Conservation (phyloP, 257 asterid genomes). For the Craterostigma plantagineum region DNA sequence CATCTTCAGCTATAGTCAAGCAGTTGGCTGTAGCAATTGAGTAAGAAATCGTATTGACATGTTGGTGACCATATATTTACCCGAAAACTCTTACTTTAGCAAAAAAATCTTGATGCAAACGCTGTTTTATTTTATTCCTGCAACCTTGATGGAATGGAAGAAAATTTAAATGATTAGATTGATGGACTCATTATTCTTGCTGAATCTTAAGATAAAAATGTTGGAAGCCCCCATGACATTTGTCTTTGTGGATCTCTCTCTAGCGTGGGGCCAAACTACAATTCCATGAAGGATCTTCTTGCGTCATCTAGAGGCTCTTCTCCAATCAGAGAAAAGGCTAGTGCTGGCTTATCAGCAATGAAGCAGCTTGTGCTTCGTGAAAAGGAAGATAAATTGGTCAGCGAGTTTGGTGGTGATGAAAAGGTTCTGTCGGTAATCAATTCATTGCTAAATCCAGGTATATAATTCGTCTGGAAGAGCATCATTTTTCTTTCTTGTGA, state of each 20-base stretch:
- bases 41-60: slow-evolving; percentile 48
- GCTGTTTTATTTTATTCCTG: no score
- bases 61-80: no score
- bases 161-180: no score
- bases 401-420: slow-evolving; percentile 71
- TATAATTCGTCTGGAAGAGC: slow-evolving; percentile 41
- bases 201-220: no score
- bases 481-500: no score
- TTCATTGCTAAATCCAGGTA: slow-evolving; percentile 71
- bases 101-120: no score
- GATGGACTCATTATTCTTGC: no score
- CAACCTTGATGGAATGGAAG: no score
- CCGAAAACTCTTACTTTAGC: no score
- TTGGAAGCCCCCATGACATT: no score
- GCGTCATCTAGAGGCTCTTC: slow-evolving; percentile 73
- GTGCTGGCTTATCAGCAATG: slow-evolving; percentile 78
- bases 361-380: slow-evolving; percentile 84
- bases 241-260: slow-evolving; percentile 1
- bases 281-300: slow-evolving; percentile 69
- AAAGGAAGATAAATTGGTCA: slow-evolving; percentile 61
- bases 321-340: slow-evolving; percentile 89
- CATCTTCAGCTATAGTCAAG: slow-evolving; percentile 50
- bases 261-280: slow-evolving; percentile 51
- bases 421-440: slow-evolving; percentile 56
- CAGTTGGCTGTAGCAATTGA: slow-evolving; percentile 83